phyloP scores from a whole-genome alignment of 2,329 filamentous ascomycete genomes.

The Colletotrichum sp. region DNA sequence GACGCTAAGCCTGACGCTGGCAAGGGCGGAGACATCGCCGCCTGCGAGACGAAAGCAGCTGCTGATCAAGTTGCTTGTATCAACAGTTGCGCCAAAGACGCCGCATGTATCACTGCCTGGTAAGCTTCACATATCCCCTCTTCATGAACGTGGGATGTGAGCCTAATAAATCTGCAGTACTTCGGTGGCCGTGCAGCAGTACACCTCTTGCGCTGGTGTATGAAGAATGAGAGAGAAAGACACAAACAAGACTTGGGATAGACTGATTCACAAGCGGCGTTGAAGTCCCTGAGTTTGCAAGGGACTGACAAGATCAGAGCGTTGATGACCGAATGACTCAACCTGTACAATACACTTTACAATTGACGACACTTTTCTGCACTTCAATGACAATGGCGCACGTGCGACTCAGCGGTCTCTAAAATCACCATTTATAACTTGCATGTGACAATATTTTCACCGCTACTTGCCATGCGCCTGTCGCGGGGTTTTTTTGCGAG shows the following conservation, averaged over 20 bases:
- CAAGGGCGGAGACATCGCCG: neutral
- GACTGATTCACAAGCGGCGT: neutral
- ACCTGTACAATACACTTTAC: neutral
- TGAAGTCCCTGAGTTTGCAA: neutral
- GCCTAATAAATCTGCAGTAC: neutral
- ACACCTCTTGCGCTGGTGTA: neutral
- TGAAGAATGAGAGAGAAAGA: neutral
- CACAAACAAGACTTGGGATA: neutral
- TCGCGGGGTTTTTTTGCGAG: too few relatives aligned
- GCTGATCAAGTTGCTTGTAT: neutral
- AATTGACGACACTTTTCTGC: neutral
- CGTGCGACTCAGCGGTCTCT: neutral
- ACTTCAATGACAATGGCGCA: neutral
- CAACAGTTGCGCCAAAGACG: neutral
- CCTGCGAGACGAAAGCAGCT: neutral
- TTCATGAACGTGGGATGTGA: neutral
- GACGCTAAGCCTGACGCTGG: neutral
- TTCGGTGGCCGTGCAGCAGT: neutral
- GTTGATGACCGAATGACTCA: neutral
- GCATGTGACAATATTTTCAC: neutral
- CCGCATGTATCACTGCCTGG: neutral
- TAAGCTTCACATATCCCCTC: neutral
- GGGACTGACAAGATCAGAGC: neutral
- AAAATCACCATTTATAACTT: neutral
- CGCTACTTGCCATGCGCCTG: neutral